phyloP scores from a whole-genome alignment of 148 eudicot species.

The Diospyros lotus region DNA sequence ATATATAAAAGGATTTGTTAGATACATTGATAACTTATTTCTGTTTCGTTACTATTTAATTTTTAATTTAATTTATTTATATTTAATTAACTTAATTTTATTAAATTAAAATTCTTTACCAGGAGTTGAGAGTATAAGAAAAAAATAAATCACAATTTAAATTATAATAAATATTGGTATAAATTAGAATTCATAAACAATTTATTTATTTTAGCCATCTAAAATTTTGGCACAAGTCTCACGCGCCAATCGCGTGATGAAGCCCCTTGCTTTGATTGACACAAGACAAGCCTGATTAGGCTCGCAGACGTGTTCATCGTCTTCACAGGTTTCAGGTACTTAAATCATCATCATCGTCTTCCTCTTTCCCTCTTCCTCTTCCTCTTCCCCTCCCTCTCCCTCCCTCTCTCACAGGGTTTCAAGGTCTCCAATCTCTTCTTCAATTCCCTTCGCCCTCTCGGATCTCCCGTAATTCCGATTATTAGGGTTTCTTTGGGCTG shows the following conservation, averaged over 20 bases:
- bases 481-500: background rate
- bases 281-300: background rate
- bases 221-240: background rate
- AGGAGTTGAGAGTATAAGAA: too few species aligned
- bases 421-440: constrained; percentile 11
- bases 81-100: too few species aligned
- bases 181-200: too few species aligned
- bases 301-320: background rate
- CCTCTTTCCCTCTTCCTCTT: constrained; percentile 6
- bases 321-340: background rate
- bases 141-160: too few species aligned
- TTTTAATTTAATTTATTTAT: too few species aligned
- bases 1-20: too few species aligned
- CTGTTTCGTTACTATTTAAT: too few species aligned
- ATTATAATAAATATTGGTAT: too few species aligned
- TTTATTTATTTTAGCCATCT: too few species aligned
- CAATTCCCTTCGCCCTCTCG: background rate
- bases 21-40: too few species aligned
- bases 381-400: constrained; percentile 1
- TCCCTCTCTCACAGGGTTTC: constrained; percentile 6
- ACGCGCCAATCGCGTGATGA: background rate
- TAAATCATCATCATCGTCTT: background rate
- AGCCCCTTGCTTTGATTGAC: background rate
- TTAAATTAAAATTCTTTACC: too few species aligned
- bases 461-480: background rate